These are phyloP conservation scores for Agaricus blazei DNA, from an alignment of 768 basidiomycete species.

Conservation along the genomic window DNA sequence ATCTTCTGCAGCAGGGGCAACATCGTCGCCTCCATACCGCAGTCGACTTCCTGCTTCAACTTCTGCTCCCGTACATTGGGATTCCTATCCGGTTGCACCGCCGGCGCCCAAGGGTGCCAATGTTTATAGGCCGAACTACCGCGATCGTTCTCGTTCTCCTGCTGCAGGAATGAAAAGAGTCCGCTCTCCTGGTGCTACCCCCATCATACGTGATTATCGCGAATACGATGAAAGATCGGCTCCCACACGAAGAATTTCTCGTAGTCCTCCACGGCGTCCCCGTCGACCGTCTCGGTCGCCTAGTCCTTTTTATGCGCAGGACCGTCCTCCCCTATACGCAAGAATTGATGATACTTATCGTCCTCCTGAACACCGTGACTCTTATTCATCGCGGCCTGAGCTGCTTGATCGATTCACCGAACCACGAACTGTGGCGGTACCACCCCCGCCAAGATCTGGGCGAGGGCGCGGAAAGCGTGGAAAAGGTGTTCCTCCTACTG, in stretches of 20 bases:
- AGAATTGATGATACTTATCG: not conserved
- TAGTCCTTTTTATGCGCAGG: not conserved
- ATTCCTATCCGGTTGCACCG: conserved; percentile 3
- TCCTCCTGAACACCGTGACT: not conserved
- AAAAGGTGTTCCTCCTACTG: not conserved
- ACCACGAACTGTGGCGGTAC: not conserved
- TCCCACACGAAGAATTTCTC: not conserved
- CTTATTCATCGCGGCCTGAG: not conserved
- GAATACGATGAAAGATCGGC: not conserved
- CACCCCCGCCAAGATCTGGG: not conserved
- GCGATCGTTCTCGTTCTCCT: conserved; percentile 1
- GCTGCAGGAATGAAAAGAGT: conserved; percentile 5
- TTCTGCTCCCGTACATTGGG: not conserved
- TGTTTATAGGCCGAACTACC: conserved; percentile 1
- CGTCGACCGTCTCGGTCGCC: conserved; percentile 1
- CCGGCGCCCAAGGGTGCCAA: not conserved
- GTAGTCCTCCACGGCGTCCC: conserved; percentile 2
- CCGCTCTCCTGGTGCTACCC: not conserved
- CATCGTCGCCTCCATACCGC: not conserved
- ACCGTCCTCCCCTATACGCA: not conserved
- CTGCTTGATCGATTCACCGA: conserved; percentile 3
- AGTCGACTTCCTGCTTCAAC: not conserved
- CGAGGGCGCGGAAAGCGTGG: conserved; percentile 6
- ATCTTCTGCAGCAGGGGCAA: not conserved
- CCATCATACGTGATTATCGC: not conserved